These are phyloP conservation scores for Stachybotrys echinatus DNA, from an alignment of 2,329 filamentous ascomycete genomes.

Conservation along the genomic window DNA sequence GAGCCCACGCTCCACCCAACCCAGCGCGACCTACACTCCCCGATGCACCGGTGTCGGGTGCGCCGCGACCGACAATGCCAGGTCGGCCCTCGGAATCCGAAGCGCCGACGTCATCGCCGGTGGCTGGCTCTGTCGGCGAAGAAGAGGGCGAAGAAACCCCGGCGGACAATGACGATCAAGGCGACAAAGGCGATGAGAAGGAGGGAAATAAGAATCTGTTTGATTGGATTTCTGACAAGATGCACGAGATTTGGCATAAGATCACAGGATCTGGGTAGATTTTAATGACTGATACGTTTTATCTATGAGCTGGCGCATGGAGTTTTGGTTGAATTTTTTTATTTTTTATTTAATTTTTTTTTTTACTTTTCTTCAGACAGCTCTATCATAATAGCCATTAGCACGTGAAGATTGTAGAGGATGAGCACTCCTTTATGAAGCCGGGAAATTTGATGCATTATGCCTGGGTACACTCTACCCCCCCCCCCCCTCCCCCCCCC, in stretches of 20 bases:
- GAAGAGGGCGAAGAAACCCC: conserved; percentile 5
- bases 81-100: conserved; percentile 4
- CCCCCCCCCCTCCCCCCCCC: too few species aligned
- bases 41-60: not conserved
- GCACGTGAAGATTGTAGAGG: too few species aligned
- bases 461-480: too few species aligned
- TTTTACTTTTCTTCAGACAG: too few species aligned
- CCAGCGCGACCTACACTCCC: conserved; percentile 4
- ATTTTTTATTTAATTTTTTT: too few species aligned
- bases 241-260: conserved; percentile 41
- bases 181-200: conserved; percentile 17
- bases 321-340: not conserved
- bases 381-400: too few species aligned
- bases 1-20: conserved; percentile 4
- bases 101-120: not conserved
- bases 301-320: not conserved
- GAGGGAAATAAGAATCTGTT: conserved; percentile 34
- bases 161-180: conserved; percentile 9
- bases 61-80: conserved; percentile 5
- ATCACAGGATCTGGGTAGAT: conserved; percentile 24
- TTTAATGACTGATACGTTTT: not conserved
- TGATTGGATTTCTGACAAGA: conserved; percentile 46
- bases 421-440: too few species aligned
- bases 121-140: not conserved
- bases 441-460: too few species aligned